These are phyloP conservation scores for Lasiosphaeris hirsuta DNA, from an alignment of 495 filamentous ascomycete species.

Conservation along the genomic window DNA sequence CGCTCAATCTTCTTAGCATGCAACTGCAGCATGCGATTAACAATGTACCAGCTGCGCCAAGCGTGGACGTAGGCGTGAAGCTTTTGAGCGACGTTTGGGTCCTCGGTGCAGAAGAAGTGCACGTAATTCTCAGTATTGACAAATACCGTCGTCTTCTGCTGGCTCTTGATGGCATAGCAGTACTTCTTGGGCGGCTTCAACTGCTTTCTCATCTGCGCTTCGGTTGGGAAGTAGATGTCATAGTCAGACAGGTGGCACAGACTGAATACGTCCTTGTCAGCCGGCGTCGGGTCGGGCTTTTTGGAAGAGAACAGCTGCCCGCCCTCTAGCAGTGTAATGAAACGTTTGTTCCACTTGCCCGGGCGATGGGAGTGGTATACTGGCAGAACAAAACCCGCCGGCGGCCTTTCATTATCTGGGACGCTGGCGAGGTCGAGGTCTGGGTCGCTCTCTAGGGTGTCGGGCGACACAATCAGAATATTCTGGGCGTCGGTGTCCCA, in stretches of 20 bases:
- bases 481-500: slow-evolving; percentile 81
- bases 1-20: slow-evolving; percentile 9
- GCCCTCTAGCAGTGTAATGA: slow-evolving; percentile 65
- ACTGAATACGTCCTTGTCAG: slow-evolving; percentile 60
- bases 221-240: slow-evolving; percentile 78
- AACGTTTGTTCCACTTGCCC: slow-evolving; percentile 83
- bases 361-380: slow-evolving; percentile 78
- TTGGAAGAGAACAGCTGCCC: slow-evolving; percentile 77
- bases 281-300: slow-evolving; percentile 50
- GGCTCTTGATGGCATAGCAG: slow-evolving; percentile 88
- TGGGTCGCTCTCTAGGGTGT: slow-evolving; percentile 31
- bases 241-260: slow-evolving; percentile 91
- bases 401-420: slow-evolving; percentile 54
- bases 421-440: slow-evolving; percentile 51
- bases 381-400: slow-evolving; percentile 56
- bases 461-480: slow-evolving; percentile 52
- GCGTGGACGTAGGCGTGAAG: slow-evolving; percentile 69
- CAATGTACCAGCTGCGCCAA: slow-evolving; percentile 89
- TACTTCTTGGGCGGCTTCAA: slow-evolving; percentile 73
- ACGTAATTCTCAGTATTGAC: slow-evolving; percentile 77
- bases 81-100: slow-evolving; percentile 57
- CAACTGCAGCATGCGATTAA: slow-evolving; percentile 43
- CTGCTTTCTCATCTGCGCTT: slow-evolving; percentile 57
- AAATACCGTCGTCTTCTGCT: slow-evolving; percentile 86
- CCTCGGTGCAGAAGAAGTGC: slow-evolving; percentile 84